Evolutionary conservation across 768 basidiomycete genomes (phyloP).

Genomic region (Kwoniella dejecticola): DNA sequence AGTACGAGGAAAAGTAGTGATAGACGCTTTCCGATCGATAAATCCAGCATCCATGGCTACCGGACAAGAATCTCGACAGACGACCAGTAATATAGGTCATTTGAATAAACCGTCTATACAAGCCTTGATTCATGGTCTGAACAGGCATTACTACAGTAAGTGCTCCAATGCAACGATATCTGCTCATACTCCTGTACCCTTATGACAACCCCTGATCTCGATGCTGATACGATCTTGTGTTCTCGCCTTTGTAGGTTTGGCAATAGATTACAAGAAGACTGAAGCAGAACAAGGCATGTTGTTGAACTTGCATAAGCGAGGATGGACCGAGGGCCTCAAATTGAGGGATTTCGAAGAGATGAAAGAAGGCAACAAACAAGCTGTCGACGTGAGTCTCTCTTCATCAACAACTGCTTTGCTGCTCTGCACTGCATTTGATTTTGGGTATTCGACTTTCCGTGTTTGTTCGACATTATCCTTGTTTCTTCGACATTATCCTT

Average conservation of each 20-base stretch:
- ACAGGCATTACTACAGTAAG: conserved; percentile 85
- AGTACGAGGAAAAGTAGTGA: conserved; percentile 86
- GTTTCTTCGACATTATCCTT: neutral
- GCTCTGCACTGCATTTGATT: no score
- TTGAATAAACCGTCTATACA: conserved; percentile 99
- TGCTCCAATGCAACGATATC: no score
- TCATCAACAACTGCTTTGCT: neutral
- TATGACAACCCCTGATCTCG: neutral
- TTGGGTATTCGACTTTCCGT: neutral
- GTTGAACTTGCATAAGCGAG: conserved; percentile 97
- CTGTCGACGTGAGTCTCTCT: conserved; percentile 76
- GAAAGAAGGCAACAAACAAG: conserved; percentile 84
- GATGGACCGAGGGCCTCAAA: conserved; percentile 97
- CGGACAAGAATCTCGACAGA: conserved; percentile 93
- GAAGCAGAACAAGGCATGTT: conserved; percentile 98
- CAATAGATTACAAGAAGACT: conserved; percentile 96
- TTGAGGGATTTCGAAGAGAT: conserved; percentile 85
- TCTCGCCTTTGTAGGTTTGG: conserved; percentile 62
- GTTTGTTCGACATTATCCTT: no score
- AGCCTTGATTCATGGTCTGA: conserved; percentile 94
- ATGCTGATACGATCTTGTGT: neutral
- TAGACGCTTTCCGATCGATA: conserved; percentile 97
- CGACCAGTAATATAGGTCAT: conserved; percentile 96
- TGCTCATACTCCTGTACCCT: neutral
- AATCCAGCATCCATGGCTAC: conserved; percentile 84